Evolutionary conservation across 257 asterid species (phyloP).

Genomic region (Solanum paucissectum): DNA sequence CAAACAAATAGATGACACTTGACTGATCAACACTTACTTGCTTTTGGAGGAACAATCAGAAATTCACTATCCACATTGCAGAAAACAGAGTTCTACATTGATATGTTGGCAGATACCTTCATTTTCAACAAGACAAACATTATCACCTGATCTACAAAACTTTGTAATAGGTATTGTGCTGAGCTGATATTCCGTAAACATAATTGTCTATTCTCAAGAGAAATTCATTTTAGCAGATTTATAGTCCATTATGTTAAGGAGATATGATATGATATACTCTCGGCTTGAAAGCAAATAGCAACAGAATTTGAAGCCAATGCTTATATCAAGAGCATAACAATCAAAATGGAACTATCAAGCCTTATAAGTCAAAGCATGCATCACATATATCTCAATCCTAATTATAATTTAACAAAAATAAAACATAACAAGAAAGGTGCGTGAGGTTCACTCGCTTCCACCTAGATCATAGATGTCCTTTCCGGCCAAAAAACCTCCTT

Average conservation of each 20-base stretch:
- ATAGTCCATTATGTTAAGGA: neutral
- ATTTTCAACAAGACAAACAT: neutral
- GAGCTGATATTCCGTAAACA: too few relatives aligned
- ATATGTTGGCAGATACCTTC: conserved; percentile 82
- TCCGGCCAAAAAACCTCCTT: too few relatives aligned
- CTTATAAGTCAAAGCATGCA: too few relatives aligned
- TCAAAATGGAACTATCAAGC: too few relatives aligned
- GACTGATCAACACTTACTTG: conserved; percentile 47
- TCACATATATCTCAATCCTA: neutral
- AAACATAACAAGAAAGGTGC: neutral
- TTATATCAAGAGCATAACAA: neutral
- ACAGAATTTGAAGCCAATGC: neutral
- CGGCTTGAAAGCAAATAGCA: neutral
- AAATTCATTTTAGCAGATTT: neutral
- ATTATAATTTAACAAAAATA: neutral
- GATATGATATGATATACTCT: neutral
- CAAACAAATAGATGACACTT: neutral
- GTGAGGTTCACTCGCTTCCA: too few relatives aligned
- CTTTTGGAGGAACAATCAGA: conserved; percentile 87
- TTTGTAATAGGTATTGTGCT: too few relatives aligned
- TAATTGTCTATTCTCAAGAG: neutral
- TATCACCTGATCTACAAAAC: neutral
- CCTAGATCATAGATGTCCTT: too few relatives aligned
- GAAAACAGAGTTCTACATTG: conserved; percentile 84
- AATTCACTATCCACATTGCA: conserved; percentile 97